These are phyloP conservation scores for Calonectria henricotiae DNA, from an alignment of 2,329 filamentous ascomycete species.

Conservation along the genomic window DNA sequence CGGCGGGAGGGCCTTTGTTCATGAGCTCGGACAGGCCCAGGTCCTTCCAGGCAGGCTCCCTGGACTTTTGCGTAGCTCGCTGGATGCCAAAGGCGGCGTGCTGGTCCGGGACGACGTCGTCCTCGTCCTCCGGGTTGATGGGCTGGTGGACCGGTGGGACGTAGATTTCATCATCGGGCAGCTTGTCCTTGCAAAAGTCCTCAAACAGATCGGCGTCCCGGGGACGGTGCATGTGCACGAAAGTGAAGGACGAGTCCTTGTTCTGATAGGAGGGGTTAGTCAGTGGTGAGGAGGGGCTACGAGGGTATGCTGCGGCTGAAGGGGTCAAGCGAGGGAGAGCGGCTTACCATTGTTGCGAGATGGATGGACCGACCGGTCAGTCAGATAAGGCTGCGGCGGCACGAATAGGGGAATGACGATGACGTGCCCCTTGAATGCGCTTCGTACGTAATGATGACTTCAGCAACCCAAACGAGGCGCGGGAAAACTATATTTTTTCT, in stretches of 20 bases:
- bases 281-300: slow-evolving; percentile 6
- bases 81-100: slow-evolving; percentile 91
- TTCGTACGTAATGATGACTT: background rate
- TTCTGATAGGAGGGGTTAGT: slow-evolving; percentile 62
- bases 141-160: slow-evolving; percentile 86
- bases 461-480: background rate
- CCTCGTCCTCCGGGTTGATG: slow-evolving; percentile 89
- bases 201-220: slow-evolving; percentile 86
- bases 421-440: background rate
- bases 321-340: background rate
- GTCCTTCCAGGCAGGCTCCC: slow-evolving; percentile 85
- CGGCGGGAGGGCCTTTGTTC: slow-evolving; percentile 70
- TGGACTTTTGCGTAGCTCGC: slow-evolving; percentile 80
- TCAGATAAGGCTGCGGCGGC: background rate
- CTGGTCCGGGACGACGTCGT: slow-evolving; percentile 90
- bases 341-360: slow-evolving; percentile 37
- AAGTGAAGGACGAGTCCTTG: slow-evolving; percentile 83
- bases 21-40: slow-evolving; percentile 82
- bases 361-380: background rate
- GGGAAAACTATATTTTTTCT: background rate
- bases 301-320: background rate
- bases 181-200: slow-evolving; percentile 80
- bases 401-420: background rate
- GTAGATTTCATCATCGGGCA: slow-evolving; percentile 85
- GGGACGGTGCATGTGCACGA: slow-evolving; percentile 81